phyloP scores from a whole-genome alignment of 2,329 filamentous ascomycete genomes.

The Dryadomyces quercivorus region DNA sequence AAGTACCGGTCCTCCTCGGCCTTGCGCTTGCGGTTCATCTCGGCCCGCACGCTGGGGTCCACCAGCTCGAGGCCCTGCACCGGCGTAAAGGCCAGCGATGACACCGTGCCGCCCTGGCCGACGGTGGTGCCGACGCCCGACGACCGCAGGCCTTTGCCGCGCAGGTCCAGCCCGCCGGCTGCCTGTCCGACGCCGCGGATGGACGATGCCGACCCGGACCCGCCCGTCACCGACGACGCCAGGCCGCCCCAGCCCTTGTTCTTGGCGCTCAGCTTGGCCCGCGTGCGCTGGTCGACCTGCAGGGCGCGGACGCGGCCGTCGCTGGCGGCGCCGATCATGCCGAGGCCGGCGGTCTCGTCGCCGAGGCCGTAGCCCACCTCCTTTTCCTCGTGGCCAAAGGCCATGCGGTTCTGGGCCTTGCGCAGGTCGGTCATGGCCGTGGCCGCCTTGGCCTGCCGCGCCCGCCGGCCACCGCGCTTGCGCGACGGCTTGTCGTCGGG shows the following conservation, averaged over 20 bases:
- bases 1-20: slow-evolving; percentile 95
- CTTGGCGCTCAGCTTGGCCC: slow-evolving; percentile 87
- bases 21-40: slow-evolving; percentile 80
- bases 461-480: slow-evolving; percentile 82
- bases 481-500: slow-evolving; percentile 91
- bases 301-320: slow-evolving; percentile 79
- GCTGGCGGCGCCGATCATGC: slow-evolving; percentile 86
- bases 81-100: slow-evolving; percentile 83
- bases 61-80: slow-evolving; percentile 92
- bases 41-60: slow-evolving; percentile 80
- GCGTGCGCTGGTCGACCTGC: slow-evolving; percentile 86
- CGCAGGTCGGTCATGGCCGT: slow-evolving; percentile 93
- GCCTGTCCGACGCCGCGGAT: slow-evolving; percentile 64
- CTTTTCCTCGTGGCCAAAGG: slow-evolving; percentile 88
- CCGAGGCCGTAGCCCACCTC: slow-evolving; percentile 85
- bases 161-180: slow-evolving; percentile 53
- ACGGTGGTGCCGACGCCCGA: slow-evolving; percentile 68
- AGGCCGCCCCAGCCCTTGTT: slow-evolving; percentile 83
- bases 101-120: slow-evolving; percentile 62
- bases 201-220: slow-evolving; percentile 62
- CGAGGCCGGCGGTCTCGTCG: slow-evolving; percentile 75
- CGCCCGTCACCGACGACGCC: slow-evolving; percentile 45
- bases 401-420: slow-evolving; percentile 93
- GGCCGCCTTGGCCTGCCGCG: slow-evolving; percentile 90
- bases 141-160: slow-evolving; percentile 66